Base-by-base conservation (phyloP, 805 yeast species). In the Candida gorgasii region DNA sequence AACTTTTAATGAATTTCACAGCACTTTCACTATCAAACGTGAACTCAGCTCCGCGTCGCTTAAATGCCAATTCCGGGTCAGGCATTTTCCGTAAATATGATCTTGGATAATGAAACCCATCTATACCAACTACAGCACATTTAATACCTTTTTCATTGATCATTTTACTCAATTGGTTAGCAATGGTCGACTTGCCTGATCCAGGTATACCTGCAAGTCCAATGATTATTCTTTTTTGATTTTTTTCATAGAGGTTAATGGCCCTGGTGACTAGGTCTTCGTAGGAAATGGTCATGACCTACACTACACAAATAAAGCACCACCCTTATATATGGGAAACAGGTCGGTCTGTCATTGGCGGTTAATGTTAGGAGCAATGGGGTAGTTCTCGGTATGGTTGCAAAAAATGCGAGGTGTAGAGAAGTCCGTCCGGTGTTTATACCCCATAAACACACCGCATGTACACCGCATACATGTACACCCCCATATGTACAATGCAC, bases 151-250 rank as follows among this genome's bases (percentile, higher is more conserved):
- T 28, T 6, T 43, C 28, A 30, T 48, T 55, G 26, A 69, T 38
- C 11, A 36, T n/a, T 13, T 31, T 20, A 3, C 73, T 74, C 3
- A 88, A 65, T 3, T 61, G 42, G 29, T 58, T 55, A 1, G 90
- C 82, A 22, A 82, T 54, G 0, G 95, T 86, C 5, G 90, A 75
- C 57, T 89, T 89, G 0, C 96, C 96, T 0, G 90, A 80, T 5
- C 96, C 96, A 1, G 96, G 96, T 0, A 81, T 73, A 0, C 96
- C 96, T 3, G 82, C 81, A 9, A 89, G 52, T 0, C 84, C 65
- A 7, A 89, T 66, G n/a, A 84, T 44, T 2, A 80, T 57, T 46
- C 89, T 62, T 44, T 76, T 28, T 15, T 26, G 20, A 9, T n/a
- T 16, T n/a, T n/a, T 18, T 19, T 19, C n/a, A 22, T 23, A 31